Conservation (phyloP, 2,329 filamentous ascomycete genomes). For the Phaeosphaeria sp. region DNA sequence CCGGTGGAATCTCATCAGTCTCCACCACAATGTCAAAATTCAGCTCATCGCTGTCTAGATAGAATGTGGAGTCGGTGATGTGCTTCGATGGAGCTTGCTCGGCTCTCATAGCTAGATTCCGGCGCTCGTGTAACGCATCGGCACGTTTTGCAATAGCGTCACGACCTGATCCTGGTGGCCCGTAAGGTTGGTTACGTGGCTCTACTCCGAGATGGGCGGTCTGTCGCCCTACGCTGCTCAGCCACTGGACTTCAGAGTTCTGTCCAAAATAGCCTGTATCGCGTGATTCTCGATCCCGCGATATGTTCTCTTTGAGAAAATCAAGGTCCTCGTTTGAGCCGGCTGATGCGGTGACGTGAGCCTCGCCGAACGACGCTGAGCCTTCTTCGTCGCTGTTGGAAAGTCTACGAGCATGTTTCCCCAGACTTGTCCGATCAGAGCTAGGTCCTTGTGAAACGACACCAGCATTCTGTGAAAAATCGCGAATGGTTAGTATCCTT, state of each 20-base stretch:
- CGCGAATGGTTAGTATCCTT: not conserved
- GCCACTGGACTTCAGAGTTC: constrained; percentile 44
- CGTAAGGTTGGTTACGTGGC: constrained; percentile 20
- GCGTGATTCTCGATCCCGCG: constrained; percentile 33
- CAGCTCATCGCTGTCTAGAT: constrained; percentile 42
- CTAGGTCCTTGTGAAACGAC: constrained; percentile 10
- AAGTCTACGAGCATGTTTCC: constrained; percentile 21
- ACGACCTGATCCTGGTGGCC: constrained; percentile 22
- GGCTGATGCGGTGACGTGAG: constrained; percentile 25
- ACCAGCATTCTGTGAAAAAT: constrained; percentile 24
- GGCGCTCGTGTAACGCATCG: constrained; percentile 27
- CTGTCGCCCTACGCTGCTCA: constrained; percentile 37
- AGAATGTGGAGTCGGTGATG: constrained; percentile 40
- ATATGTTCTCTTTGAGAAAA: constrained; percentile 37
- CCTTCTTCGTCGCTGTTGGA: not conserved
- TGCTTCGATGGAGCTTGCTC: constrained; percentile 14
- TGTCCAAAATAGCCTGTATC: constrained; percentile 45
- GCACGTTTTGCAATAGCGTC: constrained; percentile 17
- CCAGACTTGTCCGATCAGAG: constrained; percentile 9
- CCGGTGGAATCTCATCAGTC: constrained; percentile 42
- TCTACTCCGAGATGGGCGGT: constrained; percentile 12
- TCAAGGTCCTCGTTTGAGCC: constrained; percentile 42
- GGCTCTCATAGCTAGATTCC: constrained; percentile 10
- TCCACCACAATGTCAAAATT: constrained; percentile 31
- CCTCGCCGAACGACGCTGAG: constrained; percentile 21